Conservation (phyloP, 1,139 yeast species). For the Hansenula sp. region DNA sequence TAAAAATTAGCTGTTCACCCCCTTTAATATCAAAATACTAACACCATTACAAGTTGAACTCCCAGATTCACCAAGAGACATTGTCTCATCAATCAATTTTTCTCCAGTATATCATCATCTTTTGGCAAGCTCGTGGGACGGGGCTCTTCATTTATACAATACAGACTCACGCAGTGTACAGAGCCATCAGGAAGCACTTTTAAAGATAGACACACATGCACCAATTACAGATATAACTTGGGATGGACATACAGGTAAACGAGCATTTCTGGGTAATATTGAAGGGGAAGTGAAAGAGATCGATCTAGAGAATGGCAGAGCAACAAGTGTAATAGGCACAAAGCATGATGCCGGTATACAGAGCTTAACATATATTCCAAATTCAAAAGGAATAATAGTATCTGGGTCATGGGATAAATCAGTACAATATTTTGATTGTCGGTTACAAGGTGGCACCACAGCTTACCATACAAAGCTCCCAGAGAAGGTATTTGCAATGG, state of each 20-base stretch:
- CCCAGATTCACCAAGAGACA: constrained; percentile 16
- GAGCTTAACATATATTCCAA: constrained; percentile 8
- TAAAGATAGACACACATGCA: constrained; percentile 1
- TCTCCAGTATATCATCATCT: constrained; percentile 31
- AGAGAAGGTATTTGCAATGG: constrained; percentile 65
- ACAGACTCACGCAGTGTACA: constrained; percentile 1
- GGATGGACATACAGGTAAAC: constrained; percentile 11
- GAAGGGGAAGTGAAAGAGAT: constrained; percentile 39
- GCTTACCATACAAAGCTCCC: constrained; percentile 26
- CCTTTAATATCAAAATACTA: too few species aligned
- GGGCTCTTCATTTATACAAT: constrained; percentile 34
- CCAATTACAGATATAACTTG: constrained; percentile 20
- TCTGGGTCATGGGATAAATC: constrained; percentile 56
- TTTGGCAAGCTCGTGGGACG: constrained; percentile 40
- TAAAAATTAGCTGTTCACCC: too few species aligned
- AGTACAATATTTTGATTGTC: constrained; percentile 35
- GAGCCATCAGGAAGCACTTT: neutral
- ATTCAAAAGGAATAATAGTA: constrained; percentile 16
- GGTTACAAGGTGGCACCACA: constrained; percentile 16
- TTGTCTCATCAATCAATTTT: constrained; percentile 31
- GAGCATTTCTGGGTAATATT: constrained; percentile 34
- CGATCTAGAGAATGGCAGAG: constrained; percentile 37
- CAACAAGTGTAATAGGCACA: constrained; percentile 2
- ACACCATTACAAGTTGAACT: constrained; percentile 10
- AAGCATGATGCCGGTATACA: constrained; percentile 18